Evolutionary conservation across 768 basidiomycete genomes (phyloP).

Genomic region (Boletus rex-veris): DNA sequence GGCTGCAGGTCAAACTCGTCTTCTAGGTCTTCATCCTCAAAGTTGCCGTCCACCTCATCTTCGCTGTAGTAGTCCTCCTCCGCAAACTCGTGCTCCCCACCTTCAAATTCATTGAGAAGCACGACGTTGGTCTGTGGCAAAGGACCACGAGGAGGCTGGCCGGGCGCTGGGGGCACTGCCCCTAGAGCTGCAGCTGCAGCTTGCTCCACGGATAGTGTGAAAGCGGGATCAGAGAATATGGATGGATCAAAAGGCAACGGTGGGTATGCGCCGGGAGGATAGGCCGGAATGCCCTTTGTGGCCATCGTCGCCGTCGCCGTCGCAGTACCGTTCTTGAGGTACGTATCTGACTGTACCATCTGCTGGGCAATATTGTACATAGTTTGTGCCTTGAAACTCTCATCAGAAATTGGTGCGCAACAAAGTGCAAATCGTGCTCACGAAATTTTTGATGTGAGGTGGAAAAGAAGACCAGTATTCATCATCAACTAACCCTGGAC

Average conservation of each 20-base stretch:
- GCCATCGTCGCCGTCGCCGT: conserved; percentile 31
- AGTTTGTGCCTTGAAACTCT: conserved; percentile 47
- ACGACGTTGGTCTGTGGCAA: conserved; percentile 35
- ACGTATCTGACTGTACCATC: conserved; percentile 48
- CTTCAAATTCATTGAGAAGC: conserved; percentile 38
- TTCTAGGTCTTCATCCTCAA: conserved; percentile 37
- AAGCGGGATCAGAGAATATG: conserved; percentile 52
- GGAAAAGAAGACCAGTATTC: conserved; percentile 71
- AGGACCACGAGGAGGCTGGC: conserved; percentile 32
- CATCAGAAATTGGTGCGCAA: conserved; percentile 27
- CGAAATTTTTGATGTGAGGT: conserved; percentile 65
- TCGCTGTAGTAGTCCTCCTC: conserved; percentile 48
- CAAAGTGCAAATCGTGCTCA: conserved; percentile 38
- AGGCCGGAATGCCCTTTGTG: conserved; percentile 35
- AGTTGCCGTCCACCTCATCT: conserved; percentile 43
- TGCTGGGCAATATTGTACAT: conserved; percentile 71
- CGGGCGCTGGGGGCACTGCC: conserved; percentile 27
- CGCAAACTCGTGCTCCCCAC: conserved; percentile 34
- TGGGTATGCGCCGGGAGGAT: conserved; percentile 41
- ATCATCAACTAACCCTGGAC: conserved; percentile 42
- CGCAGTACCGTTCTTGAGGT: conserved; percentile 36
- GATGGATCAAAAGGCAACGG: conserved; percentile 48
- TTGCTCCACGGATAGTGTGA: conserved; percentile 50
- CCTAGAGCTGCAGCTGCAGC: conserved; percentile 38
- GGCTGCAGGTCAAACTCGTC: conserved; percentile 30